These are phyloP conservation scores for Dactylellina drechsleri DNA, from an alignment of 2,329 filamentous ascomycete species.

Conservation along the genomic window DNA sequence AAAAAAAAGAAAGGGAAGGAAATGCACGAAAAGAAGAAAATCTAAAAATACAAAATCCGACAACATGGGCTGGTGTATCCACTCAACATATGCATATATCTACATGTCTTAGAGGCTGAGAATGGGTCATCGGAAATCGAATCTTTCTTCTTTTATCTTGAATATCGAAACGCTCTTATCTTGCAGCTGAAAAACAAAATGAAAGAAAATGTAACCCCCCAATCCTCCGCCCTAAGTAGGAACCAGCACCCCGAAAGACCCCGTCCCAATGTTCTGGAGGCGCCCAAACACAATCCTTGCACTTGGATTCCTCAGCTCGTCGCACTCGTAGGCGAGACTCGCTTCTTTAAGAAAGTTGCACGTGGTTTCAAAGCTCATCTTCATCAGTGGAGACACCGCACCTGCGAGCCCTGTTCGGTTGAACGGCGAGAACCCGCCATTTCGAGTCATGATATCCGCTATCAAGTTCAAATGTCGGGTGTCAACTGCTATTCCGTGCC, in stretches of 20 bases:
- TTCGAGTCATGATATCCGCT: constrained; percentile 96
- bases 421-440: constrained; percentile 88
- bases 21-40: not conserved
- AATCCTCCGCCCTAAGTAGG: constrained; percentile 23
- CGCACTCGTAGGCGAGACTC: constrained; percentile 87
- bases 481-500: constrained; percentile 92
- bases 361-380: constrained; percentile 99
- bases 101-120: too few relatives aligned
- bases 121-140: too few relatives aligned
- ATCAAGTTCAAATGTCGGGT: constrained; percentile 93
- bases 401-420: constrained; percentile 87
- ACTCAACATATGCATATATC: too few relatives aligned
- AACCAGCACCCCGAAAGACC: constrained; percentile 61
- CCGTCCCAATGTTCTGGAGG: constrained; percentile 84
- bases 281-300: constrained; percentile 87
- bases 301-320: constrained; percentile 85
- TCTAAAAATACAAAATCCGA: not conserved
- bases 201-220: not conserved
- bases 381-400: constrained; percentile 90
- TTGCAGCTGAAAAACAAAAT: not conserved
- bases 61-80: too few relatives aligned
- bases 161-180: not conserved
- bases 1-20: not conserved
- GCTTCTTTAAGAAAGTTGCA: constrained; percentile 92
- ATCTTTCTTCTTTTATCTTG: too few relatives aligned